These are phyloP conservation scores for Phytophthora vignae DNA, from an alignment of 352 stramenopile genomes.

Conservation along the genomic window DNA sequence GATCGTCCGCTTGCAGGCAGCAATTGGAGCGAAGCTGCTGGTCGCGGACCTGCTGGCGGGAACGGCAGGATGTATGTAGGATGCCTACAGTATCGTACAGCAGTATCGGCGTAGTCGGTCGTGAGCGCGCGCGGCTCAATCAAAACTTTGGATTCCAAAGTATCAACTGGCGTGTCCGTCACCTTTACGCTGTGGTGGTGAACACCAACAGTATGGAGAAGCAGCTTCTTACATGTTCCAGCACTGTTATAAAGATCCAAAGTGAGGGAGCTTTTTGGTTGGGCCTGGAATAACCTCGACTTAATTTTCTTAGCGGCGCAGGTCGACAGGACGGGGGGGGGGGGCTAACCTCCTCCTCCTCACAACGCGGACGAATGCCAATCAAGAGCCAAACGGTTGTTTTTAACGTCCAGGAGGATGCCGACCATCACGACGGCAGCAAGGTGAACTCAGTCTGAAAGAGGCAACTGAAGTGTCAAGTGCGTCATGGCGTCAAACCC, in stretches of 20 bases:
- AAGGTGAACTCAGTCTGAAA: background rate
- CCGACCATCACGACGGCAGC: background rate
- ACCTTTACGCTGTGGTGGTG: background rate
- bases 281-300: too few species aligned
- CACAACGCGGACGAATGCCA: background rate
- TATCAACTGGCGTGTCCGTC: background rate
- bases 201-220: too few species aligned
- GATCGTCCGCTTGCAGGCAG: constrained; percentile 12
- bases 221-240: too few species aligned
- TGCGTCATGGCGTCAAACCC: background rate
- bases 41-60: background rate
- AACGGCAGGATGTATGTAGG: background rate
- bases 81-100: too few species aligned
- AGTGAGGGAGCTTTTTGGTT: too few species aligned
- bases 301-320: background rate
- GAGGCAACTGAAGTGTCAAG: background rate
- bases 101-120: too few species aligned
- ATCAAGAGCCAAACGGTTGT: background rate
- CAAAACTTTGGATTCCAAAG: background rate
- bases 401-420: background rate
- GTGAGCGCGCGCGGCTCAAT: background rate
- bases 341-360: too few species aligned
- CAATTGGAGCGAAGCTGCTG: background rate
- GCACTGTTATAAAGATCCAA: too few species aligned
- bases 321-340: background rate